Base-by-base conservation (phyloP, 345 rosid species). In the Gossypium herbaceum region DNA sequence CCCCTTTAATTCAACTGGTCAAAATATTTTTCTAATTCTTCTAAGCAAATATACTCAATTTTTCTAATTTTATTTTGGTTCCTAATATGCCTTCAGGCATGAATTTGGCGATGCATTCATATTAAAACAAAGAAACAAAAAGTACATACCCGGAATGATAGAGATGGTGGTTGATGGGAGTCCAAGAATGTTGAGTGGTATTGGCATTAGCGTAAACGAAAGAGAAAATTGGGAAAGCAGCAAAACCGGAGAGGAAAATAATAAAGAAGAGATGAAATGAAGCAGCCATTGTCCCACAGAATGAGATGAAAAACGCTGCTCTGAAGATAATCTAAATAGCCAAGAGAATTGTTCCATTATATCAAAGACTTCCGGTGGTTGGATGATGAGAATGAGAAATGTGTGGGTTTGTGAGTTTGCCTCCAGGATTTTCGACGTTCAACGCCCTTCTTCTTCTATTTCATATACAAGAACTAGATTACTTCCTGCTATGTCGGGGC, bases 151-250 rank as follows among this genome's bases (percentile, higher is more conserved):
- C 88, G 80, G 92, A 88, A 79, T 87, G 94, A 76, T 91, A 91
- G 76, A 91, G 94, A 88, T 89, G 94, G 71, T 83, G 88, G 83
- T 89, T 89, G 79, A 91, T 87, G 24, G 94, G 89, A 57, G 88
- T 88, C 10, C 77, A 19, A 77, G 81, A 80, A 0, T 77, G 58
- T 20, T 44, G 74, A 22, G 83, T 75, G 66, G 76, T 80, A 68
- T 80, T 77, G 58, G 75, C 75, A 43, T 68, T 68, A 56, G 73
- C 78, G 59, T 72, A 13, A 68, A 68, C 83, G 50, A 71, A 47
- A 0, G 73, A 74, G 1, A 81, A 67, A 25, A 27, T 48, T 58
- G 20, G 79, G 6, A 68, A 57, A 68, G 34, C 63, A 68, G 77
- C 57, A 17, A 57, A 55, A 57, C 79, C 8, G 44, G 75, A 51